Evolutionary conservation across 129 eudicot genomes (phyloP).

Genomic region (Cynara cardunculus): DNA sequence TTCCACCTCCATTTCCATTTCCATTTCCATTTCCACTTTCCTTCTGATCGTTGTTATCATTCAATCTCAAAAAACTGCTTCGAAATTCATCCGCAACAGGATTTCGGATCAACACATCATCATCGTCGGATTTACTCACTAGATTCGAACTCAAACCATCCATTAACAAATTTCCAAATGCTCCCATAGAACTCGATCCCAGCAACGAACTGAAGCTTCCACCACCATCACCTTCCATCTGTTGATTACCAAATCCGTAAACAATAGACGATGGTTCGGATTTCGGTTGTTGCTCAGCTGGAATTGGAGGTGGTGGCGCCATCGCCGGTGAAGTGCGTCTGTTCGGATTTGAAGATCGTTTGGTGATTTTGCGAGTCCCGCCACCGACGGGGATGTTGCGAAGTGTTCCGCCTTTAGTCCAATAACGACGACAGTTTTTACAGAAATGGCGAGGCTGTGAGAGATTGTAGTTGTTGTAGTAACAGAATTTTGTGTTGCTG

Average conservation of each 20-base stretch:
- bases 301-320: background rate
- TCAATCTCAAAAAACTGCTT: conserved; percentile 33
- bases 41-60: background rate
- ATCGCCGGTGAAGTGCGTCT: conserved; percentile 19
- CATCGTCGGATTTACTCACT: conserved; percentile 27
- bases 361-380: conserved; percentile 52
- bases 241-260: conserved; percentile 4
- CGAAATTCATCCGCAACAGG: conserved; percentile 28
- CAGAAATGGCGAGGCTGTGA: conserved; percentile 87
- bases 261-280: background rate
- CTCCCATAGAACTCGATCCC: conserved; percentile 37
- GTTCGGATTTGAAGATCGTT: conserved; percentile 36
- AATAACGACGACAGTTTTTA: conserved; percentile 61
- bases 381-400: conserved; percentile 80
- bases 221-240: conserved; percentile 16
- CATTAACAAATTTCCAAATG: conserved; percentile 49
- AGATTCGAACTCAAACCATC: conserved; percentile 31
- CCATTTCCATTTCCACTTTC: conserved; percentile 13
- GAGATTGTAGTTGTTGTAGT: conserved; percentile 89
- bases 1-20: background rate
- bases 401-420: conserved; percentile 90
- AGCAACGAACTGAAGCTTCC: conserved; percentile 43
- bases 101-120: conserved; percentile 24
- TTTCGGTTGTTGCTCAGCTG: background rate
- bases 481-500: conserved; percentile 74